Evolutionary conservation across 768 basidiomycete species (phyloP).

Genomic region (Tylopilus cervinicoccineus): DNA sequence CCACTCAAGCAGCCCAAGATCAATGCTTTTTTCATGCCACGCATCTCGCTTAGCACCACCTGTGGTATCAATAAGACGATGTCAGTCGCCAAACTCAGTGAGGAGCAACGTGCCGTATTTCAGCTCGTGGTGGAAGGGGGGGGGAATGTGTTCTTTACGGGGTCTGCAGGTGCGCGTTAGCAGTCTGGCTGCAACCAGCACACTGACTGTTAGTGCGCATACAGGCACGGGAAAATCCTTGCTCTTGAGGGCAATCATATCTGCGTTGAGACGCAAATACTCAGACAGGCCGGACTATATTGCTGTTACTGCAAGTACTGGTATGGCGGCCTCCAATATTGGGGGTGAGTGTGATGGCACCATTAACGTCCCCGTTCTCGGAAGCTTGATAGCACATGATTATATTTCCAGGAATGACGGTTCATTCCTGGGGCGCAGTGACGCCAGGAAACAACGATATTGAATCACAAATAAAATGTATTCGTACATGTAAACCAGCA

Average conservation of each 20-base stretch:
- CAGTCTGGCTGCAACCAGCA: background rate
- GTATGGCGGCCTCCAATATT: slow-evolving; percentile 49
- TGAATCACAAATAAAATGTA: slow-evolving; percentile 45
- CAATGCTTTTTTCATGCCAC: slow-evolving; percentile 25
- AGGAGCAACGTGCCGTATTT: slow-evolving; percentile 51
- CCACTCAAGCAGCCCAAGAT: slow-evolving; percentile 24
- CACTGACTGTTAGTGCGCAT: background rate
- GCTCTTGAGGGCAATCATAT: slow-evolving; percentile 54
- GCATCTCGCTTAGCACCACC: slow-evolving; percentile 24
- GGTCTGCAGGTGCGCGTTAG: slow-evolving; percentile 51
- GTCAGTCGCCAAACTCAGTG: slow-evolving; percentile 41
- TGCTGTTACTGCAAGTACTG: slow-evolving; percentile 43
- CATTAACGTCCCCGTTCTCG: background rate
- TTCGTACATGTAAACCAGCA: slow-evolving; percentile 52
- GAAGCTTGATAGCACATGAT: background rate
- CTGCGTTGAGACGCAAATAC: slow-evolving; percentile 40
- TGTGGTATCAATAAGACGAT: slow-evolving; percentile 29
- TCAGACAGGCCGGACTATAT: slow-evolving; percentile 31
- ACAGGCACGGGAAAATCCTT: slow-evolving; percentile 65
- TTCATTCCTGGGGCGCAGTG: slow-evolving; percentile 61
- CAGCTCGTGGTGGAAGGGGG: slow-evolving; percentile 51
- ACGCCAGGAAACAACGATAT: slow-evolving; percentile 42
- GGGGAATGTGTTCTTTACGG: slow-evolving; percentile 65
- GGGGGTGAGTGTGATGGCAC: slow-evolving; percentile 26
- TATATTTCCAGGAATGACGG: slow-evolving; percentile 43